These are phyloP conservation scores for Solanum sitiens DNA, from an alignment of 257 asterid genomes.

Conservation along the genomic window DNA sequence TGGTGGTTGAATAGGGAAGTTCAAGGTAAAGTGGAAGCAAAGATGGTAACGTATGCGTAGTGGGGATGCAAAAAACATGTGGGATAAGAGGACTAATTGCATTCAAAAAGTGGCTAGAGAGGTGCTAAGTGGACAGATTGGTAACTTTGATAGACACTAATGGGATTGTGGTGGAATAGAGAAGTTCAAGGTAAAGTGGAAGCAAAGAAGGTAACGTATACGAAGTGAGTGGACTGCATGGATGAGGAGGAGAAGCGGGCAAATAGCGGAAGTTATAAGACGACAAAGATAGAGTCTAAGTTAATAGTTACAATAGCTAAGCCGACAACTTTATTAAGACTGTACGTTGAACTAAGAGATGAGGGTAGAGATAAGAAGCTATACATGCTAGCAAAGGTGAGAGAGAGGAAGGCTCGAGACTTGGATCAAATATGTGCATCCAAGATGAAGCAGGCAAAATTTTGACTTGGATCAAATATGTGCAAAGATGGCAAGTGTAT, in stretches of 20 bases:
- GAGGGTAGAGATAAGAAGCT: not conserved
- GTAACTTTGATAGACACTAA: not conserved
- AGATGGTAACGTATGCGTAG: no score
- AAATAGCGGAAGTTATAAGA: not conserved
- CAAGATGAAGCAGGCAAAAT: not conserved
- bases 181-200: not conserved
- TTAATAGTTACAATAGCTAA: not conserved
- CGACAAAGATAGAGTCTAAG: not conserved
- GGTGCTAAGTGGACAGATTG: not conserved
- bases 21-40: no score
- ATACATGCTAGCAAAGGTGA: not conserved
- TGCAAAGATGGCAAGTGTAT: not conserved
- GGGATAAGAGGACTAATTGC: not conserved
- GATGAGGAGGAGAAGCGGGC: not conserved
- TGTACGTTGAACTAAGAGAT: not conserved
- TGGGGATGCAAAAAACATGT: not conserved
- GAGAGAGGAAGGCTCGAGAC: not conserved
- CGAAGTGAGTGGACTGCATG: not conserved
- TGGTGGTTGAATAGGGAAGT: no score
- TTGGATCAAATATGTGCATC: not conserved
- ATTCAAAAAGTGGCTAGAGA: not conserved
- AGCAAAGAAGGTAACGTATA: not conserved
- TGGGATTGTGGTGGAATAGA: not conserved
- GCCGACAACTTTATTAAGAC: not conserved
- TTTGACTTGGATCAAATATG: not conserved